phyloP scores from a whole-genome alignment of 306 rosid species.

The Hippophae rhamnoides region DNA sequence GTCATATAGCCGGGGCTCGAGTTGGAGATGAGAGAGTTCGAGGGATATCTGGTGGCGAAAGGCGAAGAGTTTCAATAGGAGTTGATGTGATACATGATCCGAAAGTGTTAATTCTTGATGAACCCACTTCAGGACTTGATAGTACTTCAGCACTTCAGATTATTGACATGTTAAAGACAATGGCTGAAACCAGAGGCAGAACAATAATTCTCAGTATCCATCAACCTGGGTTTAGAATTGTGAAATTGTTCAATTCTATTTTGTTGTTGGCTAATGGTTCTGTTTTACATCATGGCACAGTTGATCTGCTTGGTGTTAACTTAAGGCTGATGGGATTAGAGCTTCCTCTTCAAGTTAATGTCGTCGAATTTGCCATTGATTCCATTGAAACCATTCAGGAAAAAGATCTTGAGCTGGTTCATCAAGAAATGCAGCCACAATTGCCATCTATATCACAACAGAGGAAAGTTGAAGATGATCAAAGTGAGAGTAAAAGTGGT shows the following conservation, averaged over 20 bases:
- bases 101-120: conserved; percentile 69
- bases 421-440: conserved; percentile 15
- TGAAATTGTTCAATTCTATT: conserved; percentile 61
- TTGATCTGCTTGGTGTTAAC: conserved; percentile 57
- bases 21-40: conserved; percentile 74
- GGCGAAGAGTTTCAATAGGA: conserved; percentile 85
- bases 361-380: conserved; percentile 80
- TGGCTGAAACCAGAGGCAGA: conserved; percentile 64
- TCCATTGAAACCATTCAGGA: conserved; percentile 56
- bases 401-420: conserved; percentile 20
- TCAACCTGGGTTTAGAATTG: conserved; percentile 86
- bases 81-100: conserved; percentile 93
- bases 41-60: conserved; percentile 89
- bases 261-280: conserved; percentile 62
- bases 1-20: conserved; percentile 52
- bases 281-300: conserved; percentile 68
- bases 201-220: conserved; percentile 80
- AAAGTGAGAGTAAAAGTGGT: conserved; percentile 35
- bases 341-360: conserved; percentile 74
- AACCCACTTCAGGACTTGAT: conserved; percentile 96
- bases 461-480: conserved; percentile 22
- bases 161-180: conserved; percentile 70
- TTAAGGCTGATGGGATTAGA: conserved; percentile 57
- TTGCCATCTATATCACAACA: conserved; percentile 20
- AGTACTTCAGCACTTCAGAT: conserved; percentile 84